Evolutionary conservation across 2,329 filamentous ascomycete genomes (phyloP), one percentile per base, ranked within the genome.

Genomic region (Tolypocladium pustulatum): DNA sequence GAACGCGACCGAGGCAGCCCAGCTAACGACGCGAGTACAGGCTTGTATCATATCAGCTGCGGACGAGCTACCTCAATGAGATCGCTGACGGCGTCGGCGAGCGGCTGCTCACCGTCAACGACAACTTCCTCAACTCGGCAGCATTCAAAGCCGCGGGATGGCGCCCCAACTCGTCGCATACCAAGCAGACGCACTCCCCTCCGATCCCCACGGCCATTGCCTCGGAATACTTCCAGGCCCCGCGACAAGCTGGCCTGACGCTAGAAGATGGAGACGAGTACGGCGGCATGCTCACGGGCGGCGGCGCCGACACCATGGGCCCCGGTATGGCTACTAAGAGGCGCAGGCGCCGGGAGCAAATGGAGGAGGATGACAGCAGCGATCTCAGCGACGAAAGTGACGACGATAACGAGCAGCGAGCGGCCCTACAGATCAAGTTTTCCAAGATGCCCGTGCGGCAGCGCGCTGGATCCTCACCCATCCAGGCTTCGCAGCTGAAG

Each of bases 391-490:
- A 94, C 66, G 89, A 93, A 65, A 93, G 89, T 65, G 90, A 94
- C 56, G 88, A 92, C 30, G 88, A 91, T 57, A 79, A 82, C 1
- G 87, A 90, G 59, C 81, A 85, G 61, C 86, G 90, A 58, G 88
- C 89, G 52, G 88, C 88, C 2, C 90, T 95, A 69, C 90, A 95
- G 71, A 96, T 97, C 71, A 92, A 93, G 69, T 99, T 99, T 73
- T 86, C 89, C 55, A 97, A 97, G 74, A 93, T 97, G 90, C 93
- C 94, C 1, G 82, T 96, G 51, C 84, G 92, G 36, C 86, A 85
- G 64, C 86, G 93, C 58, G 90, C 92, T 32, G 93, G 90, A 13
- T 97, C 92, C 0, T 97, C 93, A 54, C 93, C 93, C 4, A 86
- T 89, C 41, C 86, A 90, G 64, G 83, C 81, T 17, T 86, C 85